Evolutionary conservation across 352 stramenopile genomes (phyloP).

Genomic region (Hyphochytrium catenoides): DNA sequence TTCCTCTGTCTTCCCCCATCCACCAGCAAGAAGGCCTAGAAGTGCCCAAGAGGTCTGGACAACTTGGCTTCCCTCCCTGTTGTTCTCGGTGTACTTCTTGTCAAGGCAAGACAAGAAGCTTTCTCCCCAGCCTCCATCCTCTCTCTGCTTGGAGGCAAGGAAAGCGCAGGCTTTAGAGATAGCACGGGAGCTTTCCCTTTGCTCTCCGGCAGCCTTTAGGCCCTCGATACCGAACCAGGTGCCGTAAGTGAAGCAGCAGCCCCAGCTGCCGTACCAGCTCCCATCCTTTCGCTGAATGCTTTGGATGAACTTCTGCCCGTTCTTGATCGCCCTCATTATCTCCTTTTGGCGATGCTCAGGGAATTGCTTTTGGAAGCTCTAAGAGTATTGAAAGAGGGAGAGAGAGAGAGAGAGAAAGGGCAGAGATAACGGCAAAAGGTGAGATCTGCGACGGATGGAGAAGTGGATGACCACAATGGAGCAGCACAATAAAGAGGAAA

Average conservation of each 20-base stretch:
- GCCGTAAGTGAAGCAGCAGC: conserved; percentile 71
- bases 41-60: conserved; percentile 72
- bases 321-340: conserved; percentile 21
- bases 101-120: conserved; percentile 66
- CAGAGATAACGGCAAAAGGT: no score
- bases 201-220: conserved; percentile 18
- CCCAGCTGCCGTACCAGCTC: conserved; percentile 63
- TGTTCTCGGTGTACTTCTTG: conserved; percentile 45
- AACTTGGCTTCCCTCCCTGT: conserved; percentile 37
- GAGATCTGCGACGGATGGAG: no score
- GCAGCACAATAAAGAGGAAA: no score
- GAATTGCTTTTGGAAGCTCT: conserved; percentile 33
- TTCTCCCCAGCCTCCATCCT: conserved; percentile 72
- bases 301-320: conserved; percentile 46
- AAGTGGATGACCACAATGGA: no score
- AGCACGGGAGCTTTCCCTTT: conserved; percentile 11
- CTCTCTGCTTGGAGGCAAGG: conserved; percentile 38
- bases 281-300: conserved; percentile 60
- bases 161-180: conserved; percentile 32
- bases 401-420: no score
- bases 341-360: conserved; percentile 23
- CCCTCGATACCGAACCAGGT: conserved; percentile 71
- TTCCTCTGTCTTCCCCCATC: conserved; percentile 2
- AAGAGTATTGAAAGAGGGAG: no score
- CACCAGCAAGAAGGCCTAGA: conserved; percentile 14